These are phyloP conservation scores for Dendrostoma leiphaemia DNA, from an alignment of 2,329 filamentous ascomycete genomes.

Conservation along the genomic window DNA sequence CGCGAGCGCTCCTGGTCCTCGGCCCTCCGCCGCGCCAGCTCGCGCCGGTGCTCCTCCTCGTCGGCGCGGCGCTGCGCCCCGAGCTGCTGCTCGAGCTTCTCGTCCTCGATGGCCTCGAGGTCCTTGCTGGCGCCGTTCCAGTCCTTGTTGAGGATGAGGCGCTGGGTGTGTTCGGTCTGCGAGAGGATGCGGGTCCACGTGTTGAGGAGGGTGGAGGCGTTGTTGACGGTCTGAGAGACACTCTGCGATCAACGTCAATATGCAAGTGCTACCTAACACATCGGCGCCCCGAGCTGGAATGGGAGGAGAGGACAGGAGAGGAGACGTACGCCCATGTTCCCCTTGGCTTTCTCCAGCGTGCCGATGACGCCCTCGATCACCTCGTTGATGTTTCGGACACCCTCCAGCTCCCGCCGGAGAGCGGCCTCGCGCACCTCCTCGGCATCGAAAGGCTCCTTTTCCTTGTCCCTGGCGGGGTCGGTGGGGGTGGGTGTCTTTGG, in stretches of 20 bases:
- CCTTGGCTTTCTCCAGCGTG: slow-evolving; percentile 68
- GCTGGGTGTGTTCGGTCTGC: slow-evolving; percentile 96
- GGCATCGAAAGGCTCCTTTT: slow-evolving; percentile 52
- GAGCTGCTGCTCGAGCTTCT: slow-evolving; percentile 70
- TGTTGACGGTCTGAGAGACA: slow-evolving; percentile 80
- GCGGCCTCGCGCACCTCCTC: slow-evolving; percentile 70
- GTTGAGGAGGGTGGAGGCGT: slow-evolving; percentile 84
- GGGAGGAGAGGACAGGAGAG: no score
- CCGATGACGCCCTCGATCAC: slow-evolving; percentile 77
- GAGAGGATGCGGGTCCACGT: slow-evolving; percentile 96
- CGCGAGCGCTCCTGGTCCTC: slow-evolving; percentile 59
- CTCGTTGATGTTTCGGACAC: slow-evolving; percentile 81
- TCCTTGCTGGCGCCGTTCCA: slow-evolving; percentile 92
- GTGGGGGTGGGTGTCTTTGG: slow-evolving; percentile 26
- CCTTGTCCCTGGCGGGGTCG: slow-evolving; percentile 24
- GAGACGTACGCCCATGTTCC: slow-evolving; percentile 69
- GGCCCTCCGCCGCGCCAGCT: slow-evolving; percentile 63
- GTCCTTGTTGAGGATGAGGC: slow-evolving; percentile 79
- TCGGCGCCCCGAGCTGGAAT: no score
- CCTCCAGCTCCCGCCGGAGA: slow-evolving; percentile 76
- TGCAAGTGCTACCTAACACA: no score
- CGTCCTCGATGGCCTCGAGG: slow-evolving; percentile 79
- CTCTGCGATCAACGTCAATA: slow-evolving; percentile 37
- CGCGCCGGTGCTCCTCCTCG: slow-evolving; percentile 76
- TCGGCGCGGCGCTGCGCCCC: slow-evolving; percentile 73